These are phyloP conservation scores for apple (Malus domestica) DNA, from an alignment of 306 rosid genomes.

Conservation along the genomic window ASM211411v1 NC_041799.1:18744501-18745000, in stretches of 20 bases:
- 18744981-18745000: neutral
- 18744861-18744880: conserved; percentile 45
- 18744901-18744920: conserved; percentile 92
- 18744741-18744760: conserved; percentile 89
- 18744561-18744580: conserved; percentile 63
- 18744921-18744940: conserved; percentile 92
- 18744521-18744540: conserved; percentile 56
- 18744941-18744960: conserved; percentile 35
- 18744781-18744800: neutral
- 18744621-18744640: neutral
- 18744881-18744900: conserved; percentile 82
- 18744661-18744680: neutral
- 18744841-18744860: conserved; percentile 22
- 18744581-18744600: conserved; percentile 74
- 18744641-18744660: neutral
- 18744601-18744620: conserved; percentile 1
- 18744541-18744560: conserved; percentile 56
- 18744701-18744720: conserved; percentile 84
- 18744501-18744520: conserved; percentile 54
- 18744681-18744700: conserved; percentile 51
- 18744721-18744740: conserved; percentile 98
- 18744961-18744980: neutral
- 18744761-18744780: conserved; percentile 51
- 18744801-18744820: neutral
- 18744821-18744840: neutral